Conservation (phyloP, 2,329 filamentous ascomycete species). For the Chaetomiaceae sp. region DNA sequence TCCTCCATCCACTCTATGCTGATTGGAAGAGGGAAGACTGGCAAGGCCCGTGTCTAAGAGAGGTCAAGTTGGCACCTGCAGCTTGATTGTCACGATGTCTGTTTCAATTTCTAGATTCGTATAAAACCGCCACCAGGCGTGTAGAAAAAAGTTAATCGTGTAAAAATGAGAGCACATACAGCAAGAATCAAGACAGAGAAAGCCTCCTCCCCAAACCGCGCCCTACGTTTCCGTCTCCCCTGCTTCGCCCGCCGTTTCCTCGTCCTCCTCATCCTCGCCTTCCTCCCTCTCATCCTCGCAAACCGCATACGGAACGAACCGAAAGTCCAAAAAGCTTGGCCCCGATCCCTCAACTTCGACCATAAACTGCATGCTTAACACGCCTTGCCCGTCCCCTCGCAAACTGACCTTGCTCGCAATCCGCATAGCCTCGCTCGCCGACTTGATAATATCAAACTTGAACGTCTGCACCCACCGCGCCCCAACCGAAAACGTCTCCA, state of each 20-base stretch:
- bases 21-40: too few species aligned
- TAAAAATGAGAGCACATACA: too few species aligned
- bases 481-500: conserved; percentile 69
- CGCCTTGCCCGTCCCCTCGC: conserved; percentile 80
- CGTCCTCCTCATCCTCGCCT: conserved; percentile 37
- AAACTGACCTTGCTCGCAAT: conserved; percentile 90
- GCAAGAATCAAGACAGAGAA: too few species aligned
- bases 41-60: too few species aligned
- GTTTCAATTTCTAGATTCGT: too few species aligned
- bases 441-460: conserved; percentile 81
- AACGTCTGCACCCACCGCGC: conserved; percentile 66
- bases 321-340: conserved; percentile 75
- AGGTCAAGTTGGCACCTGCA: too few species aligned
- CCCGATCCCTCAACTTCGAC: conserved; percentile 72
- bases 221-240: conserved; percentile 21
- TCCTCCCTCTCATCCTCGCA: conserved; percentile 54
- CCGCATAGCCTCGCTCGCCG: conserved; percentile 87
- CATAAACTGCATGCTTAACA: conserved; percentile 94
- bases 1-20: too few species aligned
- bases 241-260: conserved; percentile 30
- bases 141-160: too few species aligned
- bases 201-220: too few species aligned
- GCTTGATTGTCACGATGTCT: too few species aligned
- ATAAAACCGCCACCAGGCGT: too few species aligned
- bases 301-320: conserved; percentile 67